Evolutionary conservation across 2,329 filamentous ascomycete genomes (phyloP).

Genomic region (Cladobotryum protrusum): DNA sequence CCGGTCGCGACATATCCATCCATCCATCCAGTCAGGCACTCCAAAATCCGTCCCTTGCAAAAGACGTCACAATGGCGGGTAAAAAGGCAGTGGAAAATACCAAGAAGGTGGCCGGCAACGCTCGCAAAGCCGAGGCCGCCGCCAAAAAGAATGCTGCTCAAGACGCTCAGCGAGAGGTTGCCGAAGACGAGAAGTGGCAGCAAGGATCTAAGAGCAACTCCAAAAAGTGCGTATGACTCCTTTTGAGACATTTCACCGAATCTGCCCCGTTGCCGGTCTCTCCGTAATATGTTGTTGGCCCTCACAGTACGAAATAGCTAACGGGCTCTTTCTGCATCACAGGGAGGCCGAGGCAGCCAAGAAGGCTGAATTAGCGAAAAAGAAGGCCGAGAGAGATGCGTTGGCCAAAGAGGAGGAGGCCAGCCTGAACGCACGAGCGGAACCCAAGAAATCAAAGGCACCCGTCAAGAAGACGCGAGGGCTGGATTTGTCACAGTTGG

Average conservation of each 20-base stretch:
- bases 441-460: slow-evolving; percentile 61
- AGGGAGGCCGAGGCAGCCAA: slow-evolving; percentile 47
- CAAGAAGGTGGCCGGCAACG: slow-evolving; percentile 87
- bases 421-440: slow-evolving; percentile 47
- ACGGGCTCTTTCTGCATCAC: not conserved
- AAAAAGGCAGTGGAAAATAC: slow-evolving; percentile 73
- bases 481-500: slow-evolving; percentile 70
- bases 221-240: slow-evolving; percentile 66
- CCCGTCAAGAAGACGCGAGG: slow-evolving; percentile 65
- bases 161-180: slow-evolving; percentile 57
- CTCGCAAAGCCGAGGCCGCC: slow-evolving; percentile 84
- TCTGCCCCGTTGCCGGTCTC: not conserved
- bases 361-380: slow-evolving; percentile 78
- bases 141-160: slow-evolving; percentile 70
- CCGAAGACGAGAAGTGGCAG: slow-evolving; percentile 71
- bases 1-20: not conserved
- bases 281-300: not conserved
- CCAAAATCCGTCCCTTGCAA: not conserved
- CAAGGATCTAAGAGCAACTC: slow-evolving; percentile 78
- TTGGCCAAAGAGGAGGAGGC: slow-evolving; percentile 78
- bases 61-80: slow-evolving; percentile 51
- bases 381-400: slow-evolving; percentile 89
- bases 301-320: not conserved
- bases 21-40: not conserved
- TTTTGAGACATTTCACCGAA: slow-evolving; percentile 2